Evolutionary conservation across 768 basidiomycete genomes (phyloP), one percentile per base, ranked within the genome.

Genomic region (Leccinum boreale): DNA sequence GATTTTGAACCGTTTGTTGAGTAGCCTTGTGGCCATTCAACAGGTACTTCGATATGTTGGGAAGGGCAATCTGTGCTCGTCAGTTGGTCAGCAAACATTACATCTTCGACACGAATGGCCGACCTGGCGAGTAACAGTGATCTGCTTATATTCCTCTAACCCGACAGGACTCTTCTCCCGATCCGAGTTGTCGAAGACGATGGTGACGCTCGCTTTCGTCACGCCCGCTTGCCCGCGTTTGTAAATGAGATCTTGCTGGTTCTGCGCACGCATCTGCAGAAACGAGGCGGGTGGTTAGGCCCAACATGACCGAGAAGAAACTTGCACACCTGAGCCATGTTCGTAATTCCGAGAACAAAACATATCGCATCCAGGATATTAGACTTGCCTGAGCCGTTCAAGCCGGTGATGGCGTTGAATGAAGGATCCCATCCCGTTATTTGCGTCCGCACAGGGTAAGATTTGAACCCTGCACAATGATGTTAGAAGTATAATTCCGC

Each of bases 341-440:
- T 98, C 2, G 95, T 98, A 63, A 98, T 92, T 15, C 97, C 97
- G 19, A 99, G 81, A 15, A 98, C 97, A 71, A 99, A 99, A 75
- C 95, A 97, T 74, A 98, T 98, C 58, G 97, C 95, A 78, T 99
- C 97, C 61, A 99, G 85, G 66, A 99, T 98, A 77, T 99, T 99
- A 58, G 94, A 97, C 78, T 99, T 98, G 65, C 96, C 96, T 0
- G 94, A 96, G 3, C 93, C 94, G 77, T 94, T 94, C 63, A 92
- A 83, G 48, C 95, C 95, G 5, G 94, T 97, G 74, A 99, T 98
- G 5, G 97, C 97, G 71, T 98, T 98, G 83, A 99, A 99, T 4
- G 93, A 96, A 6, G 92, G 76, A 70, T 98, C 96, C 94, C 97
- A 99, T 60, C 95, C 96, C 0, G 89, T 88, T 60, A 99, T 96